phyloP scores from a whole-genome alignment of 768 basidiomycete genomes.

The Lactifluus piperatus region DNA sequence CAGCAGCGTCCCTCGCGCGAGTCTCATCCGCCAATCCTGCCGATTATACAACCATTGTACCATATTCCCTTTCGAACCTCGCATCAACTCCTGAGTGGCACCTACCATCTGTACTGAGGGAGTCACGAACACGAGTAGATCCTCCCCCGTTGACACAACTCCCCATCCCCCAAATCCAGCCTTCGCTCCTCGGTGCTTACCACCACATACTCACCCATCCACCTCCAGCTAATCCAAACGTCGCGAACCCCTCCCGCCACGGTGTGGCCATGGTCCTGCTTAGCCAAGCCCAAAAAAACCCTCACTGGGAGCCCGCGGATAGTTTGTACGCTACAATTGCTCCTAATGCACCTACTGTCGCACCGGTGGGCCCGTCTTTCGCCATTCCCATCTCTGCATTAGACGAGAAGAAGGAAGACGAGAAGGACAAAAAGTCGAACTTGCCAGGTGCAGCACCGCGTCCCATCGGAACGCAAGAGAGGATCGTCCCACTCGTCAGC shows the following conservation, averaged over 20 bases:
- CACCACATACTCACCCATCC: slow-evolving; percentile 73
- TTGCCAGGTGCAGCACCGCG: slow-evolving; percentile 32
- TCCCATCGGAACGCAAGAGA: slow-evolving; percentile 36
- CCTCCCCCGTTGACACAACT: slow-evolving; percentile 26
- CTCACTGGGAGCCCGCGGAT: slow-evolving; percentile 57
- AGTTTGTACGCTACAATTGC: slow-evolving; percentile 52
- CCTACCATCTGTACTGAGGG: slow-evolving; percentile 34
- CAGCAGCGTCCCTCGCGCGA: slow-evolving; percentile 33
- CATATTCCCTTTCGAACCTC: slow-evolving; percentile 67
- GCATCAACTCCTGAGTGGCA: slow-evolving; percentile 61
- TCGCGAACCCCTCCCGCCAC: slow-evolving; percentile 56
- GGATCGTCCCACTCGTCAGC: slow-evolving; percentile 54
- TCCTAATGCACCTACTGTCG: slow-evolving; percentile 53
- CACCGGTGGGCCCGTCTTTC: slow-evolving; percentile 57
- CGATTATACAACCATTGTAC: slow-evolving; percentile 63
- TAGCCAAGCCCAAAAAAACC: slow-evolving; percentile 41
- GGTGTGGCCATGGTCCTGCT: slow-evolving; percentile 70
- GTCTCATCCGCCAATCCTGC: slow-evolving; percentile 39
- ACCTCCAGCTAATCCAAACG: slow-evolving; percentile 37
- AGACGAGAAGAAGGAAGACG: slow-evolving; percentile 42
- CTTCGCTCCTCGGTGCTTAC: slow-evolving; percentile 57
- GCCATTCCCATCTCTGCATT: slow-evolving; percentile 39
- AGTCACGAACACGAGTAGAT: slow-evolving; percentile 4
- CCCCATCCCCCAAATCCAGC: slow-evolving; percentile 50
- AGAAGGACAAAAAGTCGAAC: slow-evolving; percentile 43